phyloP scores from a whole-genome alignment of 225 moss, liverwort and hornwort genomes.

The Bryoerythrophyllum caledonicum region DNA sequence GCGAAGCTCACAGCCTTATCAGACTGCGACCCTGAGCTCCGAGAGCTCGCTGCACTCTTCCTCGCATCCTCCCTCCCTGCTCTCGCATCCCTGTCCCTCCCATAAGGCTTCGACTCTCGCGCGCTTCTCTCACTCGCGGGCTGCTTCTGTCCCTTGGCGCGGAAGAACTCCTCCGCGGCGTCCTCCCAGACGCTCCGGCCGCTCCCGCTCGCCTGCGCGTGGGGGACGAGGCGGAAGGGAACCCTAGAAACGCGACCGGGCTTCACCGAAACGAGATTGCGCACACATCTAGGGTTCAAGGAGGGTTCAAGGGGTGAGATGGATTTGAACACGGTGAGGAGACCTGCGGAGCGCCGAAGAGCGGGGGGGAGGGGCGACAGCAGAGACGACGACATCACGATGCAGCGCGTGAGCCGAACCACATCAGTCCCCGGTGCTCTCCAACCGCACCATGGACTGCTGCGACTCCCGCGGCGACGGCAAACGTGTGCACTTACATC shows the following conservation, averaged over 20 bases:
- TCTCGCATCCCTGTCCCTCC: slow-evolving; percentile 12
- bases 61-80: neutral
- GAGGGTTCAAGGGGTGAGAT: slow-evolving; percentile 43
- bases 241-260: slow-evolving; percentile 4
- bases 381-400: slow-evolving; percentile 20
- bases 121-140: neutral
- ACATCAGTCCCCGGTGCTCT: slow-evolving; percentile 4
- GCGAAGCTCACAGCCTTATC: slow-evolving; percentile 40
- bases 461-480: no score
- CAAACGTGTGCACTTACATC: no score
- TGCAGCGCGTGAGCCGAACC: neutral
- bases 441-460: no score
- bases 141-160: slow-evolving; percentile 33
- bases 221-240: slow-evolving; percentile 32
- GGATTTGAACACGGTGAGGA: slow-evolving; percentile 38
- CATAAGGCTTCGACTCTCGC: slow-evolving; percentile 9
- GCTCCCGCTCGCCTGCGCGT: slow-evolving; percentile 48
- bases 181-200: slow-evolving; percentile 53
- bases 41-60: slow-evolving; percentile 26
- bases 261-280: slow-evolving; percentile 22
- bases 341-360: slow-evolving; percentile 18
- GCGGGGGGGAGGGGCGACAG: slow-evolving; percentile 9
- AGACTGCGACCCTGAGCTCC: slow-evolving; percentile 21
- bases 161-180: slow-evolving; percentile 55
- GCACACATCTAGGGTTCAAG: slow-evolving; percentile 32